Base-by-base conservation (phyloP, 2,329 filamentous ascomycete genomes). In the Colletotrichum tofieldiae region DNA sequence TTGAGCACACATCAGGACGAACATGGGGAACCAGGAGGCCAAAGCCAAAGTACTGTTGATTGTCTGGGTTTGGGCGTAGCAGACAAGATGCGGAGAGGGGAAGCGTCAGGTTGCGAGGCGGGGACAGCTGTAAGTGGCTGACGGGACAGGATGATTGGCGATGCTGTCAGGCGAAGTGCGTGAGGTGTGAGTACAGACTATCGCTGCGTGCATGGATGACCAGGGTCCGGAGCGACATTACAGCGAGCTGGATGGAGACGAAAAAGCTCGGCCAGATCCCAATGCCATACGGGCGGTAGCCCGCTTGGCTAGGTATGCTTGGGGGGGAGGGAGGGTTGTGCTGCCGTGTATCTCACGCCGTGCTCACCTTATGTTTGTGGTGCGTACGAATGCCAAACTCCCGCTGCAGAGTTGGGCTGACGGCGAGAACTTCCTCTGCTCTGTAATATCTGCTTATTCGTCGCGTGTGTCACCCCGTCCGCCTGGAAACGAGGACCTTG, bases 61-160 rank as follows among this genome's bases (percentile, higher is more conserved):
- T 3, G 29, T 32, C 52, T n/a, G 23, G 39, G 62, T 20, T 32
- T 37, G 55, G 55, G 54, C 47, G 41, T 41, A 55, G 55, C 32
- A 61, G 62, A 37, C 37, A 14, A 49, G 49, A 60, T 67, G 63
- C 62, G 62, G 67, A 71, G 66, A 69, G 65, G 35, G 37, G 43
- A 37, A 20, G 45, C 52, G 41, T 16, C 16, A 12, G 47, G 39
- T 39, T 65, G 41, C 26, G 41, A 43, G 26, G 41, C 16, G n/a
- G 41, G 2, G 51, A 9, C 54, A 65, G 41, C 43, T 52, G 60
- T 39, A 45, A 66, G 37, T 66, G 61, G 67, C 61, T 47, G 29
- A 47, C 52, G 18, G 58, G 37, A 60, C 66, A 51, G 62, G 62
- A 69, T 41, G 55, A 55, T 54, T 54, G 62, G 45, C 45, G 67